Evolutionary conservation across 1,139 yeast species (phyloP).

Genomic region (Sugiyamaella neomexicana): DNA sequence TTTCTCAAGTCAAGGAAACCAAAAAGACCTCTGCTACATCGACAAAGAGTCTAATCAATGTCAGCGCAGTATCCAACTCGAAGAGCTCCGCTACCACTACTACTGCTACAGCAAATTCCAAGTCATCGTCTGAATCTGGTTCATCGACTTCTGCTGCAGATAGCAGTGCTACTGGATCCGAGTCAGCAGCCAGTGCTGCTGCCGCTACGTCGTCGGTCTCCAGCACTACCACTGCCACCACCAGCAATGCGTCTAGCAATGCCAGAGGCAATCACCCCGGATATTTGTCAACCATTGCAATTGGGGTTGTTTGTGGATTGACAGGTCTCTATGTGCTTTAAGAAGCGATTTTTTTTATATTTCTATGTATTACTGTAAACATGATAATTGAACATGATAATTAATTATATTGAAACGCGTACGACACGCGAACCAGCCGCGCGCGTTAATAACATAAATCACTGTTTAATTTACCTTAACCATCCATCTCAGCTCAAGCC

Average conservation of each 20-base stretch:
- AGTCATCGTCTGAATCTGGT: conserved; percentile 4
- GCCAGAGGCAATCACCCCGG: neutral
- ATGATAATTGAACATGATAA: no score
- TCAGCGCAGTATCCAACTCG: neutral
- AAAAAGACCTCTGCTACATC: neutral
- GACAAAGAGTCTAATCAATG: conserved; percentile 10
- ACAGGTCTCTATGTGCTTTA: neutral
- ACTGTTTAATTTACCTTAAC: no score
- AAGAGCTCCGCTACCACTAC: neutral
- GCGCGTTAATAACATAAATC: neutral
- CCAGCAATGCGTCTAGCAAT: conserved; percentile 8
- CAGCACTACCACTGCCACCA: conserved; percentile 3
- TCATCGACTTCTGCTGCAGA: conserved; percentile 15
- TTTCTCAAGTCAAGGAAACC: conserved; percentile 12
- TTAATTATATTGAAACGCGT: conserved; percentile 6
- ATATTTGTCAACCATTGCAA: neutral
- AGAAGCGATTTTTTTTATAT: neutral
- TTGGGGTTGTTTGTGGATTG: conserved; percentile 3
- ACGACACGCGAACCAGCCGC: conserved; percentile 10
- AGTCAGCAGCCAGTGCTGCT: conserved; percentile 12
- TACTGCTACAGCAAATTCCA: neutral
- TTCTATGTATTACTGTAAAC: neutral
- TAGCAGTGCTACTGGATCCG: conserved; percentile 11
- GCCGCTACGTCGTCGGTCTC: conserved; percentile 9
- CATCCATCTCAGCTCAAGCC: no score